Evolutionary conservation across 139 green algal species (phyloP).

Genomic region (Coelastrella sp.): DNA sequence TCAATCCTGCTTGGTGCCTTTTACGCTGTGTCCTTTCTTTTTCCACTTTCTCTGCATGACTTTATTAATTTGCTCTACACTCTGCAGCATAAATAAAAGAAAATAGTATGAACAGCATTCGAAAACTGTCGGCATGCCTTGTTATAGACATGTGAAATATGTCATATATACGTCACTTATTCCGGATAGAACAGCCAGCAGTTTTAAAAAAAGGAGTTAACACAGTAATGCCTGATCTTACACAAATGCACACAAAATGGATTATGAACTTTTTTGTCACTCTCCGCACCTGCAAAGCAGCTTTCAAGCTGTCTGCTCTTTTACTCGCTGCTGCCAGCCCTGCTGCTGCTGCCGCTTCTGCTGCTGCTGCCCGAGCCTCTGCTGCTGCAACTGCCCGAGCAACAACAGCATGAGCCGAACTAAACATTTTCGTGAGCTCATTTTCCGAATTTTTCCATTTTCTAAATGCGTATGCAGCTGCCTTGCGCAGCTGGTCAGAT

Average conservation of each 20-base stretch:
- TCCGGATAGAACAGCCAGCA: not conserved
- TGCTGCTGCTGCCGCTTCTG: conserved; percentile 8
- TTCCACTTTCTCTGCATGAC: too few species aligned
- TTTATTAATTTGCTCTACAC: too few species aligned
- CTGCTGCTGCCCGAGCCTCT: conserved; percentile 27
- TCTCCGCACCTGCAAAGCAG: conserved; percentile 31
- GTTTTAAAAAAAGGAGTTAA: too few species aligned
- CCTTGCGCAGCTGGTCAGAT: conserved; percentile 14
- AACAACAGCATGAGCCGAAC: conserved; percentile 23
- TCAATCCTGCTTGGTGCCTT: too few species aligned
- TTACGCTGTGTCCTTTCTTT: too few species aligned
- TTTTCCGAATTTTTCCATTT: conserved; percentile 6
- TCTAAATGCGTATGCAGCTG: not conserved
- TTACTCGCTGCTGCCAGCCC: not conserved
- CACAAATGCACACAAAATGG: not conserved
- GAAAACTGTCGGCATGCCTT: not conserved
- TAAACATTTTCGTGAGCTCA: not conserved
- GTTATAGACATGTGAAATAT: not conserved
- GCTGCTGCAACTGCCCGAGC: conserved; percentile 26
- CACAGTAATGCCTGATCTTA: not conserved
- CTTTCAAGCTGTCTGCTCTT: not conserved
- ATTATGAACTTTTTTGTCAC: too few species aligned
- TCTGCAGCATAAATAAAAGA: too few species aligned
- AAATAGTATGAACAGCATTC: not conserved
- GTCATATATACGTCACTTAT: not conserved